These are phyloP conservation scores for Tremellales sp. DNA, from an alignment of 1,284 basidiomycete genomes.

Conservation along the genomic window DNA sequence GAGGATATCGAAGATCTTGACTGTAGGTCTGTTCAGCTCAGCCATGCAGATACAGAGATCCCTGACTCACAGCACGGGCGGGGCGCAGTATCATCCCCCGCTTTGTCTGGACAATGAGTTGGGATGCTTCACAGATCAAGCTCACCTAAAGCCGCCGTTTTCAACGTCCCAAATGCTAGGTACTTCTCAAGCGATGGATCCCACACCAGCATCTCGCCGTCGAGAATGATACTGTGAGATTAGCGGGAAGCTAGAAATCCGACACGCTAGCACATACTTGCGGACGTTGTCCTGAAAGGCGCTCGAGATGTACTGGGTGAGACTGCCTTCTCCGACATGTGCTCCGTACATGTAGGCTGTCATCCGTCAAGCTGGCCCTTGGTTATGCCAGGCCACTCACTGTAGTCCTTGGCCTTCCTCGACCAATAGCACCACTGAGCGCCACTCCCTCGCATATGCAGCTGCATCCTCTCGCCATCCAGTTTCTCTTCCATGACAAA, in stretches of 20 bases:
- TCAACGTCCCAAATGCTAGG: constrained; percentile 84
- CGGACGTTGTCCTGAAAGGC: constrained; percentile 71
- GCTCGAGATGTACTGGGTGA: constrained; percentile 75
- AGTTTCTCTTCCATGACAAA: constrained; percentile 94
- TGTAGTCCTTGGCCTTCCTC: constrained; percentile 89
- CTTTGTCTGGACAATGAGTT: constrained; percentile 51
- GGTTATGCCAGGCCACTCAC: constrained; percentile 41
- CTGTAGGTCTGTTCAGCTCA: constrained; percentile 49
- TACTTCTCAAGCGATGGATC: constrained; percentile 81
- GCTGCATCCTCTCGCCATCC: constrained; percentile 89
- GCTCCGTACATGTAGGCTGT: constrained; percentile 72
- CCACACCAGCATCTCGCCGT: constrained; percentile 97
- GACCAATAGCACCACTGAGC: constrained; percentile 83
- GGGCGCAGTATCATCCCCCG: constrained; percentile 64
- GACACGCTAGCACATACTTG: constrained; percentile 77
- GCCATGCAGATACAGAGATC: background rate
- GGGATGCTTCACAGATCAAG: constrained; percentile 2
- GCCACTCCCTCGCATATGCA: constrained; percentile 76
- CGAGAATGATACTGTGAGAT: constrained; percentile 70
- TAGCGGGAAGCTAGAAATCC: background rate
- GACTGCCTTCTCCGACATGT: constrained; percentile 69
- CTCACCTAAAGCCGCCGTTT: constrained; percentile 77
- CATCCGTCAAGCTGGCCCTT: background rate
- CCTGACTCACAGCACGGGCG: constrained; percentile 74
- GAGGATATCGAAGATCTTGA: constrained; percentile 90